Conservation (phyloP, 139 green algal species). For the Chlamydomonas schloesseri region DNA sequence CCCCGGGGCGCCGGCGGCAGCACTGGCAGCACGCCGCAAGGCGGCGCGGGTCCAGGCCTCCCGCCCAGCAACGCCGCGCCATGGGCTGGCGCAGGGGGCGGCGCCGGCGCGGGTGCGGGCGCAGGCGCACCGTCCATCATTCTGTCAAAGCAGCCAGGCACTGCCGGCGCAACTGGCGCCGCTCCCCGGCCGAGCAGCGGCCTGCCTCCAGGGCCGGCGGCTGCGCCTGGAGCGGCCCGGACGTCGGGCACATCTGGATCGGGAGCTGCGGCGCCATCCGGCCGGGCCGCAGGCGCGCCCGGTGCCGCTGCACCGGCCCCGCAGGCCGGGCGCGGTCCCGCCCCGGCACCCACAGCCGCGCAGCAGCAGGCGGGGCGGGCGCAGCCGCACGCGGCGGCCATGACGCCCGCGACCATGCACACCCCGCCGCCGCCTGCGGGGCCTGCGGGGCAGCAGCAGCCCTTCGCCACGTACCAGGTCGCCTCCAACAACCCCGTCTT, state of each 20-base stretch:
- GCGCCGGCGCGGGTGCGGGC: background rate
- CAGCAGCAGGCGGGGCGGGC: background rate
- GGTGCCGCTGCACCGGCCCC: background rate
- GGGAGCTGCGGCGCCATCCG: background rate
- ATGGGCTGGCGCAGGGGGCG: too few relatives aligned
- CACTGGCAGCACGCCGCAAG: conserved; percentile 4
- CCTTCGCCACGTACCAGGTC: background rate
- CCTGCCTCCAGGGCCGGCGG: too few relatives aligned
- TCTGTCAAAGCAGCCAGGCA: background rate
- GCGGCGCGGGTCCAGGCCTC: too few relatives aligned
- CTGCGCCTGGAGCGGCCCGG: background rate
- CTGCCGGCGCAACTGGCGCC: background rate
- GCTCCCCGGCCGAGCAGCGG: background rate
- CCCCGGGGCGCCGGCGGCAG: background rate
- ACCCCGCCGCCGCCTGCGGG: background rate
- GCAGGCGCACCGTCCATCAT: background rate
- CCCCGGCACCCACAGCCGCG: background rate
- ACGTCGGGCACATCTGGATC: background rate
- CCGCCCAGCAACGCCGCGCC: too few relatives aligned
- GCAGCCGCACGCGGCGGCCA: background rate
- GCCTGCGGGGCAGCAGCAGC: background rate
- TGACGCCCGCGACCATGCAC: background rate
- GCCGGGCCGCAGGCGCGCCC: background rate
- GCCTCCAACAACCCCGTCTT: conserved; percentile 9
- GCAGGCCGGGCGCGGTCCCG: too few relatives aligned